A percentile compares a stretch with the other conserved stretches of the same genome.
phyloP scores from a whole-genome alignment of 2,329 filamentous ascomycete genomes.

The Ceratocystis variospora region DNA sequence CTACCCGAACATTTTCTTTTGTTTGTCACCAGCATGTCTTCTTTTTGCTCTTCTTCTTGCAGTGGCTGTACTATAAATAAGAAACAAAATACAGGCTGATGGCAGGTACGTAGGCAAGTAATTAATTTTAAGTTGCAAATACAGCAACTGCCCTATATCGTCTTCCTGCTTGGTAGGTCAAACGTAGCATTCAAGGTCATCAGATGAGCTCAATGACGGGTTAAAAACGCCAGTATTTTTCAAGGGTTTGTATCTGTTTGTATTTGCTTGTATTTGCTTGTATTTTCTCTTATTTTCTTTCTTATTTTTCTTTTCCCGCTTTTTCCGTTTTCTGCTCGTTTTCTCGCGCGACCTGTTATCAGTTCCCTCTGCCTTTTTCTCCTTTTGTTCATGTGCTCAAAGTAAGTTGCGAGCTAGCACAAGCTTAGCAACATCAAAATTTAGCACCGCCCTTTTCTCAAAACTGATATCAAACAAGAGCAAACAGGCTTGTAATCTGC shows the following conservation, averaged over 20 bases:
- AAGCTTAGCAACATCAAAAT: neutral
- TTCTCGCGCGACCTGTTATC: neutral
- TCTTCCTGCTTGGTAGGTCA: neutral
- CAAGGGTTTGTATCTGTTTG: too few relatives aligned
- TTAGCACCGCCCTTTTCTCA: neutral
- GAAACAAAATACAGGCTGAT: neutral
- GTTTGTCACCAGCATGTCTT: too few relatives aligned
- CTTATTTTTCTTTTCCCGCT: neutral
- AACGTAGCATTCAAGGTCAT: neutral
- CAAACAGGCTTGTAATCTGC: neutral
- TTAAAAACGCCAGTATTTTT: neutral
- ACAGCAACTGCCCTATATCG: too few relatives aligned
- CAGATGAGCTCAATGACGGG: neutral
- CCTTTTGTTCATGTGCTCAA: neutral
- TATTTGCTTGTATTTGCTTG: too few relatives aligned
- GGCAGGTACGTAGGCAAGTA: neutral
- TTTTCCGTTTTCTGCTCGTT: neutral
- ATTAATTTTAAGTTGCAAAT: too few relatives aligned
- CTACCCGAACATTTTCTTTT: neutral
- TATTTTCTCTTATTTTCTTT: neutral
- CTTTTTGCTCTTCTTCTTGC: too few relatives aligned
- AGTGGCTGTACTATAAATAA: neutral
- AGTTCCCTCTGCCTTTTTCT: neutral
- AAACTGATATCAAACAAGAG: neutral
- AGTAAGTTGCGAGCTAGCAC: neutral